Evolutionary conservation across 2,329 filamentous ascomycete genomes (phyloP), one percentile per base, ranked within the genome.

Genomic region (Xylariales sp.): DNA sequence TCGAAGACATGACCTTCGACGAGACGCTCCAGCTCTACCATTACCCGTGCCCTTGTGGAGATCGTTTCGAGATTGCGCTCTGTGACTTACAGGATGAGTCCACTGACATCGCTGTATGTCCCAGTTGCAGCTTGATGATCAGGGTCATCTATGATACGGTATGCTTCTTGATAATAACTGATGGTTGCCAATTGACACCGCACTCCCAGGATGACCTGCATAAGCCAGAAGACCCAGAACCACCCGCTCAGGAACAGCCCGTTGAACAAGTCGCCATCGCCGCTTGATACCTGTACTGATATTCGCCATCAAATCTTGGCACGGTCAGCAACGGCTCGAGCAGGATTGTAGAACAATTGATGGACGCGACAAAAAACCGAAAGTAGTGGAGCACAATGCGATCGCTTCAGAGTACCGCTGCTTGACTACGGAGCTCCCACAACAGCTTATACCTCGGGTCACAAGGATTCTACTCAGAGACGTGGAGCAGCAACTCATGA

Each of bases 1-100:
- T 97, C 70, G 91, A 97, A 65, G 93, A 98, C 67, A 95, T 96
- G 89, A 93, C 86, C 57, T 96, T 80, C 63, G 89, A 96, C 64
- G 70, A 81, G 34, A 73, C 75, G 4, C 76, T 89, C 29, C 84
- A 95, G 63, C 84, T 95, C 54, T 98, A 95, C 70, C 86, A 91
- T 68, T 95, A 95, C 63, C 93, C 93, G 11, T 98, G 93, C 63
- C 93, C 93, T 1, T 98, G 93, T 66, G 93, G 93, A 70, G 93
- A 98, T 69, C 80, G 87, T 46, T 98, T 98, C 69, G 87, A 96
- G 69, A 96, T 93, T 58, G 78, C 78, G 15, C 80, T 97, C 42
- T 80, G 76, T 42, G 90, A 97, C 62, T 71, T 98, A 55, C 78
- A 83, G 44, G 90, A 97, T 59, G 87, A 88, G 48, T 82, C 91